phyloP scores from a whole-genome alignment of 2,329 filamentous ascomycete species.

The Beauveria australis region DNA sequence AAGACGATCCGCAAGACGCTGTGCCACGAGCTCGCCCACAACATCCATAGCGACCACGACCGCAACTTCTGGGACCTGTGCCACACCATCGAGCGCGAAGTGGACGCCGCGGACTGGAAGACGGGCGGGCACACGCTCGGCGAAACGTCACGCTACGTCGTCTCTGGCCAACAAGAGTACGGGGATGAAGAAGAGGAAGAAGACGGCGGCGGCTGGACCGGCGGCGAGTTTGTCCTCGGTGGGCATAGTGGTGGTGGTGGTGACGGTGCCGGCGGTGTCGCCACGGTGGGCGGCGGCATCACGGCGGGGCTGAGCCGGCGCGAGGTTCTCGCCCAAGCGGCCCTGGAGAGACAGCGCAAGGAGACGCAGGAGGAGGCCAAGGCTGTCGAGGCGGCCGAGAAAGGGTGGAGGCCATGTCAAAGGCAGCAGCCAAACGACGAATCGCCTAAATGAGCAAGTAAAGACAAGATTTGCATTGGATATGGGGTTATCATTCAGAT shows the following conservation, averaged over 20 bases:
- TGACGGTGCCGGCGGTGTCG: constrained; percentile 42
- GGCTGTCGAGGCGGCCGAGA: constrained; percentile 22
- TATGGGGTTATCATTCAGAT: background rate
- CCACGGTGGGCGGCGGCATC: constrained; percentile 36
- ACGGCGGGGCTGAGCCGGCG: constrained; percentile 52
- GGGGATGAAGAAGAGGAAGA: constrained; percentile 43
- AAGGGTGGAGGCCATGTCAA: constrained; percentile 22
- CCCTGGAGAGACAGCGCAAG: constrained; percentile 27
- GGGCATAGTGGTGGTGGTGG: constrained; percentile 48
- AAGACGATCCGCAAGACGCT: constrained; percentile 83
- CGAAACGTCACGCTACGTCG: constrained; percentile 53
- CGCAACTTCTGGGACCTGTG: constrained; percentile 84
- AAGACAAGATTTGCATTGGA: background rate
- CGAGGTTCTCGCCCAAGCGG: constrained; percentile 59
- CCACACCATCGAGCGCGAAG: constrained; percentile 78
- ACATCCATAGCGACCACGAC: constrained; percentile 79
- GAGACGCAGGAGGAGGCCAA: constrained; percentile 25
- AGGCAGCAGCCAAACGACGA: constrained; percentile 15
- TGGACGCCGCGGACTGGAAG: constrained; percentile 71
- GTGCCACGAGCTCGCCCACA: constrained; percentile 92
- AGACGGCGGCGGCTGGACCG: constrained; percentile 68
- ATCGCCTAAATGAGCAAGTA: background rate
- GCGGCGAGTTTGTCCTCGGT: constrained; percentile 69
- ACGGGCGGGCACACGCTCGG: constrained; percentile 59
- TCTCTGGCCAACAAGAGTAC: constrained; percentile 35